Percentiles rank a stretch among this genome's conserved stretches.
phyloP scores from a whole-genome alignment of 306 rosid genomes.

The Ceratonia siliqua region DNA sequence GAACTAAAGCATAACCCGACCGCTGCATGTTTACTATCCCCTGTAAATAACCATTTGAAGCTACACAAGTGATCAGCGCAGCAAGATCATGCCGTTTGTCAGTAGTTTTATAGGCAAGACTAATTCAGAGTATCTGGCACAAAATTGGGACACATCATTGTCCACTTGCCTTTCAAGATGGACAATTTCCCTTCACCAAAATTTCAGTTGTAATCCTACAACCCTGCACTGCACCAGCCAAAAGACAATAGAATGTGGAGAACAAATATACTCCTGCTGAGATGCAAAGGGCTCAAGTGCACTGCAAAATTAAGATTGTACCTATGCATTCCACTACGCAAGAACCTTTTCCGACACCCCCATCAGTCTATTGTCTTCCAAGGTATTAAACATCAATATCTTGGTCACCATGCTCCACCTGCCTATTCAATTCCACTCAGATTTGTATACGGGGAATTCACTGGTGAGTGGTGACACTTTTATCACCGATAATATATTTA shows the following conservation, averaged over 20 bases:
- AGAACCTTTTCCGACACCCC: neutral
- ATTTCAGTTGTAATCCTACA: neutral
- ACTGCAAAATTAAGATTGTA: neutral
- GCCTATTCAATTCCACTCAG: neutral
- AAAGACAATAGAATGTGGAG: neutral
- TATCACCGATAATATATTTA: neutral
- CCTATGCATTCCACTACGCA: conserved; percentile 16
- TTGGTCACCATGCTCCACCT: neutral
- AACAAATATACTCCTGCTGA: neutral
- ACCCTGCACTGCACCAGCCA: neutral
- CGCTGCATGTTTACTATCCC: neutral
- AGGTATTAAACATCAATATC: neutral
- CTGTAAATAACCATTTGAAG: neutral
- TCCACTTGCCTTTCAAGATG: neutral
- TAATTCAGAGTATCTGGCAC: neutral
- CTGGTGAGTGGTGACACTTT: neutral
- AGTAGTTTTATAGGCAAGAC: neutral
- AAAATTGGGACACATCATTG: neutral
- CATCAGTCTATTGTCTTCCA: neutral
- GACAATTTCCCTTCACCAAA: neutral
- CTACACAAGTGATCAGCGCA: neutral
- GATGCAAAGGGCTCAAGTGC: neutral
- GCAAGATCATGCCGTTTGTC: neutral
- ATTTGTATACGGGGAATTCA: neutral
- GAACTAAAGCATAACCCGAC: neutral